Base-by-base conservation (phyloP, 1,284 basidiomycete species). In the Cryptococcus depauperatus region DNA sequence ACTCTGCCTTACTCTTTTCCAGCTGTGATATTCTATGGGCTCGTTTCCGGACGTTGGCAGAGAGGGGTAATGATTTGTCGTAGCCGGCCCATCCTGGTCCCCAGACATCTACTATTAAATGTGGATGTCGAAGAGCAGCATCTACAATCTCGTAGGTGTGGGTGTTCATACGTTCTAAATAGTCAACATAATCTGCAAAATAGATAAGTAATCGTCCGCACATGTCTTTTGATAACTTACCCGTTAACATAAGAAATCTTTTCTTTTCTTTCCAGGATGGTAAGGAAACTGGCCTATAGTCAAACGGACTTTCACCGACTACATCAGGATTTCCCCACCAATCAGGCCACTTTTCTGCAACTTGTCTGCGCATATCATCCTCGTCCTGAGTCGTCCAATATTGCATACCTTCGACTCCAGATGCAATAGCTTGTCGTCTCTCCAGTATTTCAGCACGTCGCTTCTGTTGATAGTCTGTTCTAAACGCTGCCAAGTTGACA, bases 91-190 rank as follows among this genome's bases (percentile, higher is more conserved):
- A 72, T 1, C 61, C 59, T 10, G 70, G 70, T 10, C 70, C 70
- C 68, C 68, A 72, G 23, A 71, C 67, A 40, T 68, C 67, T 16
- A 65, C 59, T 13, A 55, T 55, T 11, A 68, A 35, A 9, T 61
- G 49, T 1, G 67, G 69, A 52, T 70, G 64, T 0, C 70, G 67
- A 4, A 70, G 44, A 2, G 69, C 64, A 1, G 70, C 68, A 45
- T 70, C 68, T 30, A 69, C 61, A 37, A 70, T 64, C 45, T 70
- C 68, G 48, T 66, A 70, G 3, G 64, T 68, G 50, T 69, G 65
- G 6, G 67, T 64, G 52, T 70, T 69, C 66, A 69, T 69, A 8
- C 67, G 50, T 45, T 68, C 64, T 7, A 72, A 55, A 46, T 70
- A 71, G 48, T 71, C 69, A 6, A 51, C 51, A 40, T 66, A 69